Evolutionary conservation across 139 green algal species (phyloP), one percentile per base, ranked within the genome.

Genomic region (Zygnema cylindricum): DNA sequence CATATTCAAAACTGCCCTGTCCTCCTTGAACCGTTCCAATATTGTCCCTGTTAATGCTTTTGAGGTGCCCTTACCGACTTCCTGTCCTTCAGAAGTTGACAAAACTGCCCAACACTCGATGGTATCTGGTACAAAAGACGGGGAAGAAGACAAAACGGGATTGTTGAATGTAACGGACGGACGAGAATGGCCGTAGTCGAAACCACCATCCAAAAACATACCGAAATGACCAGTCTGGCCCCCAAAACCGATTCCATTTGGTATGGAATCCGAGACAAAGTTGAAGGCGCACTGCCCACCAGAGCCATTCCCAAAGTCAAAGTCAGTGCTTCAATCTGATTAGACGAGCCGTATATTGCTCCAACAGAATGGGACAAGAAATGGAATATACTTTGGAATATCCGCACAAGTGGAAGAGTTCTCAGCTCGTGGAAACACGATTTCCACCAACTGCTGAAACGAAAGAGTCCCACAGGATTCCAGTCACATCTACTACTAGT

Each of bases 201-300:
- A 71, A 30, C 55, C 32, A 41, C 3, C 36, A 71, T 76, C 38
- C 36, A 91, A 30, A 54, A 91, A 91, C 23, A 87, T 30, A 3
- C 57, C 86, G 30, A 91, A 91, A 39, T 87, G 77, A 38, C 41
- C 38, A 32, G 39, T 32, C 30, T 87, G 77, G 23, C 86, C 86
- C 32, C 86, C 86, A 43, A 91, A 82, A 32, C 86, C 86, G 30
- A 87, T 41, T 36, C 86, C 86, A 73, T 91, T 91, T 77, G 86
- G 86, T 30, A 91, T 40, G 7, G 76, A 69, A 33, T 90, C 86
- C 1, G 86, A 91, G 0, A 55, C 36, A 43, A 76, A 90, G 36
- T 49, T 49, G 21, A 49, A 69, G 2, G 76, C 86, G 43, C 86
- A 90, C 71, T 89, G 57, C 71, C 16, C n/a, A n/a, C n/a, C n/a